Conservation (phyloP, 2,329 filamentous ascomycete species). For the Colletotrichum gloeosporioides region DNA sequence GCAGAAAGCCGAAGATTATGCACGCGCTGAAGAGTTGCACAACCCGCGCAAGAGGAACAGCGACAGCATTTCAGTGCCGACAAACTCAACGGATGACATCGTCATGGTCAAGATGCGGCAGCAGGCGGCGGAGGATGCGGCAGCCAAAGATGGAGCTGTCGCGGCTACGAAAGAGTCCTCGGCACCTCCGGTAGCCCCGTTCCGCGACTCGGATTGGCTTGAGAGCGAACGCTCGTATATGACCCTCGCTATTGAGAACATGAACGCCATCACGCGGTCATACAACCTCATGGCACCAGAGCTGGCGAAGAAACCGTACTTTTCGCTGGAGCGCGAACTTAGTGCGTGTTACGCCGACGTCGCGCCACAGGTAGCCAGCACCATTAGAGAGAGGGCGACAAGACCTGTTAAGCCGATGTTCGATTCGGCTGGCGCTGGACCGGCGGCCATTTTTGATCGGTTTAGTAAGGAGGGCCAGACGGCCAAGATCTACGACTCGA, state of each 20-base stretch:
- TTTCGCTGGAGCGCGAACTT: constrained; percentile 82
- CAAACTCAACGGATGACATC: constrained; percentile 52
- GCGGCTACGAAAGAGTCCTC: neutral
- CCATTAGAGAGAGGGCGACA: constrained; percentile 73
- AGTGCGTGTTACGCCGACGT: constrained; percentile 84
- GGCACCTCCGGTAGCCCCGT: constrained; percentile 58
- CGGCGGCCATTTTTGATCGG: constrained; percentile 64
- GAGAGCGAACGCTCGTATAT: constrained; percentile 76
- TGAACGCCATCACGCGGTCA: constrained; percentile 81
- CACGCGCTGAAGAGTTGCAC: constrained; percentile 71
- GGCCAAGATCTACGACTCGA: constrained; percentile 75
- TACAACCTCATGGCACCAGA: constrained; percentile 97
- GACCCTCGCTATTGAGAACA: constrained; percentile 73
- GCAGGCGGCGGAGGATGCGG: constrained; percentile 15
- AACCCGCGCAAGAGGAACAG: constrained; percentile 61
- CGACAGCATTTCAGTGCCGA: constrained; percentile 52
- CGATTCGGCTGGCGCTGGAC: constrained; percentile 36
- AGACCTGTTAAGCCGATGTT: constrained; percentile 37
- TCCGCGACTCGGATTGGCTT: constrained; percentile 82
- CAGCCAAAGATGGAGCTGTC: neutral
- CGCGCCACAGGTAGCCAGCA: constrained; percentile 74
- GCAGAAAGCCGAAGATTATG: constrained; percentile 72
- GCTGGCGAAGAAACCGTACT: constrained; percentile 92
- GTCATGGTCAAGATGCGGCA: constrained; percentile 52
- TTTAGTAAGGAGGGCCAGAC: constrained; percentile 57